phyloP scores from a whole-genome alignment of 2,329 filamentous ascomycete species.

The Fusarium nematophilum region DNA sequence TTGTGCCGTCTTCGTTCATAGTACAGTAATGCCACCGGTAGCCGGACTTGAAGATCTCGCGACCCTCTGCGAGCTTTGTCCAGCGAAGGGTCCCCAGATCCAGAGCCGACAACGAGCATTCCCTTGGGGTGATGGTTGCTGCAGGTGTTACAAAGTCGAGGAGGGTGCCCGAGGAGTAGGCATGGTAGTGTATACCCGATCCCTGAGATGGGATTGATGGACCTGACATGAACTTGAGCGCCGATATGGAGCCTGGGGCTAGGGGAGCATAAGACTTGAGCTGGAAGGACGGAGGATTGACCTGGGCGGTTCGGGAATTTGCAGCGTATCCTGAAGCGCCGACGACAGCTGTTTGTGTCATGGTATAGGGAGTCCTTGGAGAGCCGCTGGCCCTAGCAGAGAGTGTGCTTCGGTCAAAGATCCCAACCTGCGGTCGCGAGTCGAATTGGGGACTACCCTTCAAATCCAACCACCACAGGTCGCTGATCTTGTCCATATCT shows the following conservation, averaged over 20 bases:
- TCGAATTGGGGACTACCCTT: conserved; percentile 90
- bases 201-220: conserved; percentile 88
- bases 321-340: conserved; percentile 74
- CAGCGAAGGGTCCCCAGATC: conserved; percentile 89
- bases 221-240: conserved; percentile 85
- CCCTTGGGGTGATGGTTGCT: conserved; percentile 84
- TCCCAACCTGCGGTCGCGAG: conserved; percentile 69
- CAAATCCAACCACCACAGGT: conserved; percentile 97
- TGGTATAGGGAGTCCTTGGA: conserved; percentile 63
- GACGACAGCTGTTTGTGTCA: conserved; percentile 62
- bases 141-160: conserved; percentile 95
- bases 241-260: conserved; percentile 89
- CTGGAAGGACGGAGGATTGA: conserved; percentile 74
- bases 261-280: conserved; percentile 81
- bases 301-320: conserved; percentile 74
- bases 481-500: conserved; percentile 96
- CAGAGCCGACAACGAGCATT: conserved; percentile 90
- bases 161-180: conserved; percentile 91
- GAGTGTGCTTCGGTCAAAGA: conserved; percentile 59
- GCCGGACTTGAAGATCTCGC: conserved; percentile 90
- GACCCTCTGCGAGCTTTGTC: conserved; percentile 94
- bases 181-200: conserved; percentile 93
- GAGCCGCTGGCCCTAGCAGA: conserved; percentile 59
- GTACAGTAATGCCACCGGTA: conserved; percentile 99
- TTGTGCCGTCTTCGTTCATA: conserved; percentile 93